Evolutionary conservation across 2,329 filamentous ascomycete species (phyloP).

Genomic region (Cephalotrichum gorgonifer): DNA sequence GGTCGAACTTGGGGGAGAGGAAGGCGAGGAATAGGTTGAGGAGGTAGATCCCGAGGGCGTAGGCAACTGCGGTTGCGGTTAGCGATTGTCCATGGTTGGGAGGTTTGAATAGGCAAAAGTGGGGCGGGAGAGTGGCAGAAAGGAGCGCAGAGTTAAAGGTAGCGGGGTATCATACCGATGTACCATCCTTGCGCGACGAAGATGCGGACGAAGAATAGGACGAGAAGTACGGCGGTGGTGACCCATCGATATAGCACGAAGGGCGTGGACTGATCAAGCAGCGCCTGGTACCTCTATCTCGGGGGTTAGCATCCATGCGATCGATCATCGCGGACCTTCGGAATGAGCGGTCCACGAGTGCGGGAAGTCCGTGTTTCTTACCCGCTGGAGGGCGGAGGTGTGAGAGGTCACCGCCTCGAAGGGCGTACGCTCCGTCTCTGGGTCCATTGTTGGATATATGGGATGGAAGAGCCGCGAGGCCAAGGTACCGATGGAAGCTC

Average conservation of each 20-base stretch:
- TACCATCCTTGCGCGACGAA: conserved; percentile 96
- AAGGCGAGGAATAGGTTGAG: conserved; percentile 99
- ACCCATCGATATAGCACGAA: conserved; percentile 85
- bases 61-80: conserved; percentile 52
- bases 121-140: no score
- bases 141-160: background rate
- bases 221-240: conserved; percentile 63
- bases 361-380: conserved; percentile 35
- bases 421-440: conserved; percentile 81
- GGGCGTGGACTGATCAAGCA: conserved; percentile 88
- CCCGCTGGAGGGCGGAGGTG: conserved; percentile 63
- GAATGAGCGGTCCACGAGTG: background rate
- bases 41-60: conserved; percentile 96
- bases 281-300: conserved; percentile 77
- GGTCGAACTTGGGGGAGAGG: conserved; percentile 96
- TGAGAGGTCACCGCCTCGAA: conserved; percentile 85
- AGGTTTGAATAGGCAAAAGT: background rate
- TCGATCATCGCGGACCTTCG: background rate
- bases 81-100: background rate
- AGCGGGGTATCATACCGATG: conserved; percentile 83
- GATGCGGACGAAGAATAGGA: conserved; percentile 82
- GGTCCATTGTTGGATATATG: conserved; percentile 55
- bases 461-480: no score
- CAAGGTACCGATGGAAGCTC: no score
- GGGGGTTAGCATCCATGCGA: conserved; percentile 12